Evolutionary conservation across 2,329 filamentous ascomycete species (phyloP).

Genomic region (Aspergillus japonicus): DNA sequence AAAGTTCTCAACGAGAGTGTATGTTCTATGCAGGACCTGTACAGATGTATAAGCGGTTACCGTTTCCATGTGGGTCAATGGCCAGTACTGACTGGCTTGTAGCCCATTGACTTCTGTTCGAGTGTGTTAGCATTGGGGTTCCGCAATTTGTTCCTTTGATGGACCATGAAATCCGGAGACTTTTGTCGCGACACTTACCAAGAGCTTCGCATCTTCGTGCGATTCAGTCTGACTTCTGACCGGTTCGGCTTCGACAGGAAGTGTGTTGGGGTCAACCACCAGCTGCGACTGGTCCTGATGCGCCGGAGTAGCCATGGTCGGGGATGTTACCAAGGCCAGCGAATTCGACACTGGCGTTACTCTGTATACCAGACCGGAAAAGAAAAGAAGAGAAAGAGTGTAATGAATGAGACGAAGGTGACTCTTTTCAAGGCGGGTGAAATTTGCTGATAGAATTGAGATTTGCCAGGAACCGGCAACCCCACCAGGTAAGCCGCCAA

Average conservation of each 20-base stretch:
- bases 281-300: conserved; percentile 23
- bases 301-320: conserved; percentile 15
- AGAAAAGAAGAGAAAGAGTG: conserved; percentile 2
- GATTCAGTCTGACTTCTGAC: conserved; percentile 26
- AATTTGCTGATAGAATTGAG: conserved; percentile 13
- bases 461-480: conserved; percentile 13
- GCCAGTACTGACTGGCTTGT: conserved; percentile 50
- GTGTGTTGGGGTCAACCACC: conserved; percentile 24
- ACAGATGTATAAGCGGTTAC: conserved; percentile 14
- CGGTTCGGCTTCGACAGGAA: conserved; percentile 25
- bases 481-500: conserved; percentile 13
- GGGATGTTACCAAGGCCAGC: conserved; percentile 4
- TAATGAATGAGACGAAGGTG: not conserved
- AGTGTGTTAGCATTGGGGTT: conserved; percentile 19
- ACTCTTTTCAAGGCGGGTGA: conserved; percentile 1
- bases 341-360: not conserved
- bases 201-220: conserved; percentile 37
- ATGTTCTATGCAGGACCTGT: conserved; percentile 58
- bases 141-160: not conserved
- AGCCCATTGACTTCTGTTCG: conserved; percentile 51
- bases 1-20: conserved; percentile 59
- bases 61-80: not conserved
- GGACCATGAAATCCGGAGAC: not conserved
- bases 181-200: conserved; percentile 28
- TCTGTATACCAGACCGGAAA: not conserved